Percentiles rank a stretch among this genome's conserved stretches.
Evolutionary conservation across 2,329 filamentous ascomycete genomes (phyloP).

Genomic region (Fusarium sarcochroum): DNA sequence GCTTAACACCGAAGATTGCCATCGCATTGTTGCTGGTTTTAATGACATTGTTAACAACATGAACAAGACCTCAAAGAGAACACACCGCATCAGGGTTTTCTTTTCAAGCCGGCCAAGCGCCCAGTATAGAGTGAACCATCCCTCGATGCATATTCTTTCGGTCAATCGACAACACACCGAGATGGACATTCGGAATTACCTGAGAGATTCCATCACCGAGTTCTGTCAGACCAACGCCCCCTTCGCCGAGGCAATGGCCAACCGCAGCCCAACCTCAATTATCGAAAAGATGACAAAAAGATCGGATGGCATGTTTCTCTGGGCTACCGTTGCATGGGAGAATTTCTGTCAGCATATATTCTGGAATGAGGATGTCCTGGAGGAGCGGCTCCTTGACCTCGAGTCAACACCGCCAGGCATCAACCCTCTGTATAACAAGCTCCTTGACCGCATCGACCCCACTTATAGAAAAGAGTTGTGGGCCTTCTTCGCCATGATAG

Average conservation of each 20-base stretch:
- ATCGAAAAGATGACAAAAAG: background rate
- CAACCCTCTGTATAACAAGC: background rate
- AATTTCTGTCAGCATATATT: conserved; percentile 3
- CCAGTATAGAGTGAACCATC: too few relatives aligned
- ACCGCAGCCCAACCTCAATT: background rate
- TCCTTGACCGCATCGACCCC: background rate
- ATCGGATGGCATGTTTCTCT: conserved; percentile 10
- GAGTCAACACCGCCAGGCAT: background rate
- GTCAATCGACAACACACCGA: background rate
- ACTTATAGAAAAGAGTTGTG: too few relatives aligned
- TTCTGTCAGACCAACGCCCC: background rate
- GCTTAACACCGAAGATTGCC: background rate
- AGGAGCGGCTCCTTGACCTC: background rate
- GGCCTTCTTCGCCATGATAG: too few relatives aligned
- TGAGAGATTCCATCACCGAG: background rate
- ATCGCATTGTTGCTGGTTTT: background rate
- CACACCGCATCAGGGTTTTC: background rate
- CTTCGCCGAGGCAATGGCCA: background rate
- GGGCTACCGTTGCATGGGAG: conserved; percentile 9
- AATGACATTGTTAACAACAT: background rate
- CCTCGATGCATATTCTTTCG: too few relatives aligned
- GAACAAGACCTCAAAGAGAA: background rate
- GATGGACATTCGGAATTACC: background rate
- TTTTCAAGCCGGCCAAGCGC: background rate
- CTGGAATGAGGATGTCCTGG: conserved; percentile 8